Base-by-base conservation (phyloP, 352 stramenopile species). In the Pythium sukuiense region DNA sequence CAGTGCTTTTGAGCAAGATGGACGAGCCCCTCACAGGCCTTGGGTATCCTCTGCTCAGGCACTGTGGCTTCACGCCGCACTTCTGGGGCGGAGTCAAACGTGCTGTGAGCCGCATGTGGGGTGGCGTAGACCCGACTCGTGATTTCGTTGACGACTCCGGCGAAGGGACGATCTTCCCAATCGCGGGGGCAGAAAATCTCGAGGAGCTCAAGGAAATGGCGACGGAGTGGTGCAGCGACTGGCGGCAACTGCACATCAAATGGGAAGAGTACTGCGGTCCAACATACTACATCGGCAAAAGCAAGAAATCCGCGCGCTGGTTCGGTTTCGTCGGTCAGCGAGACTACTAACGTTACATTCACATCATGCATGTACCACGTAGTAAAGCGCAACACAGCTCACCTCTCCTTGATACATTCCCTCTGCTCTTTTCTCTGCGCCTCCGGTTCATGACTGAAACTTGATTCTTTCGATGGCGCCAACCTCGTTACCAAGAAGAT, bases 1-100 rank as follows among this genome's bases (percentile, higher is more conserved):
- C 45, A 6, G 45, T 52, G 45, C 20, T 52, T 7, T 30, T 52
- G 45, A 52, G 45, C 45, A 52, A 52, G 45, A 52, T 52, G 45
- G 45, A 52, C 20, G 45, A 52, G n/a, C 9, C n/a, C 2, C 6
- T 52, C n/a, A 26, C 11, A 12, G n/a, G 45, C 45, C 24, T 24
- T 2, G 45, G 45, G 7, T 52, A 13, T 18, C n/a, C n/a, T 30
- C 11, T 52, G 45, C 45, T 52, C n/a, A 24, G 30, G 45, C 45
- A 30, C 45, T 52, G 45, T 11, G 45, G 45, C n/a, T 52, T 52
- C n/a, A 26, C 6, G 20, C 45, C 18, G 5, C n/a, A 52, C 20
- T 29, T 12, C 45, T 52, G 45, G 45, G 45, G 24, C 9, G 2
- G 45, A 12, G 20, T 35, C 32, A 8, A 52, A 16, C 8, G 24